These are phyloP conservation scores for Oligophagozyma castellii DNA, from an alignment of 1,139 yeast species.

Conservation along the genomic window DNA sequence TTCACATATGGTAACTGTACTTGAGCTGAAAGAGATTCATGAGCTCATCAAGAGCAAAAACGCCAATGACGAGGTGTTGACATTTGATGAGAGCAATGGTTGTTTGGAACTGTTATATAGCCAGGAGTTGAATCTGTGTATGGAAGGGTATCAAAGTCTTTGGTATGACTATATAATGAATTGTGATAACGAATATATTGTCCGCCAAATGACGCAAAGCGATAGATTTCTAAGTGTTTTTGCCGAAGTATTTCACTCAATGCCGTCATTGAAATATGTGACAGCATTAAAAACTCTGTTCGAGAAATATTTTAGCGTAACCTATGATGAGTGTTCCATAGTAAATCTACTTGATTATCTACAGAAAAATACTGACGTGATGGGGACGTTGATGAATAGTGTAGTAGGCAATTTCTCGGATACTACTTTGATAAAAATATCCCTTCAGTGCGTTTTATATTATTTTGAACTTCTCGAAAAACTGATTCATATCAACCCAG, in stretches of 20 bases:
- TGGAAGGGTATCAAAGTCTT: background rate
- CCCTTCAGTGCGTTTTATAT: conserved; percentile 7
- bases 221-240: background rate
- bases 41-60: too few species aligned
- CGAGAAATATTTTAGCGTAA: too few species aligned
- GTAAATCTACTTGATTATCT: too few species aligned
- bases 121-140: background rate
- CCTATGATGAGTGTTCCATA: too few species aligned
- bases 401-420: conserved; percentile 2
- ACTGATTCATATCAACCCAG: conserved; percentile 5
- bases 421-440: conserved; percentile 3
- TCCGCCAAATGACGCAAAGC: background rate
- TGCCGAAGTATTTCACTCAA: background rate
- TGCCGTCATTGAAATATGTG: too few species aligned
- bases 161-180: background rate
- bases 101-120: background rate
- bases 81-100: background rate
- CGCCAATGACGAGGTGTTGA: too few species aligned
- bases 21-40: too few species aligned
- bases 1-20: too few species aligned
- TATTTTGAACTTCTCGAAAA: conserved; percentile 5
- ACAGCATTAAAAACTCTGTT: too few species aligned
- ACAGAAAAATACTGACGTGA: conserved; percentile 5
- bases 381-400: conserved; percentile 7
- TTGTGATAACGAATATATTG: background rate